These are phyloP conservation scores for Malassezia yamatoensis DNA, from an alignment of 1,284 basidiomycete genomes.

Conservation along the genomic window DNA sequence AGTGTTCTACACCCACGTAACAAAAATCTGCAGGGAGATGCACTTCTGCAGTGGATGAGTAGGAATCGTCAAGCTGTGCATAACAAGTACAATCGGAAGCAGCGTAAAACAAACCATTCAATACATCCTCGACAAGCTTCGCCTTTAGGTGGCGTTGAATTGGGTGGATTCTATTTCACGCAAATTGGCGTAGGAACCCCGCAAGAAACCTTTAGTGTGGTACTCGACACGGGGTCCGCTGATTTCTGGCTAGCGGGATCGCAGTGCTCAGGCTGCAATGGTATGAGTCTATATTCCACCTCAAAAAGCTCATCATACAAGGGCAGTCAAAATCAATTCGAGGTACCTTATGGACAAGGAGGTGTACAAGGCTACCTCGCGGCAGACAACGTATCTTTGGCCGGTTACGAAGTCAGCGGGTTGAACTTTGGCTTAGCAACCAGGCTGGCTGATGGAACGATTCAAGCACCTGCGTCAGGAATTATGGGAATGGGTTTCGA, in stretches of 20 bases:
- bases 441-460: conserved; percentile 40
- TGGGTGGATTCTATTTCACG: conserved; percentile 37
- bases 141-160: conserved; percentile 6
- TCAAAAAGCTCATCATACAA: conserved; percentile 29
- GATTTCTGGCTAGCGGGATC: conserved; percentile 67
- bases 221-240: conserved; percentile 64
- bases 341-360: conserved; percentile 73
- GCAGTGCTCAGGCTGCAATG: conserved; percentile 52
- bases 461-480: conserved; percentile 48
- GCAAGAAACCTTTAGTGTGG: conserved; percentile 50
- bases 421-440: conserved; percentile 47
- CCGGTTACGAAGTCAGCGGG: conserved; percentile 45
- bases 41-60: conserved; percentile 7
- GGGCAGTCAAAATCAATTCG: conserved; percentile 52
- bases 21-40: background rate
- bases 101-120: background rate
- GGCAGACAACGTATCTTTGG: conserved; percentile 53
- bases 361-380: conserved; percentile 62
- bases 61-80: background rate
- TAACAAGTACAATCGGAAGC: conserved; percentile 4
- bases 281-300: conserved; percentile 31
- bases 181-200: conserved; percentile 49
- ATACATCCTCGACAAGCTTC: conserved; percentile 6
- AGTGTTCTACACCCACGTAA: conserved; percentile 9
- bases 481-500: conserved; percentile 50